A percentile compares a stretch with the other conserved stretches of the same genome.
Conservation (phyloP, 129 eudicot species). For the Flaveria bidentis region DNA sequence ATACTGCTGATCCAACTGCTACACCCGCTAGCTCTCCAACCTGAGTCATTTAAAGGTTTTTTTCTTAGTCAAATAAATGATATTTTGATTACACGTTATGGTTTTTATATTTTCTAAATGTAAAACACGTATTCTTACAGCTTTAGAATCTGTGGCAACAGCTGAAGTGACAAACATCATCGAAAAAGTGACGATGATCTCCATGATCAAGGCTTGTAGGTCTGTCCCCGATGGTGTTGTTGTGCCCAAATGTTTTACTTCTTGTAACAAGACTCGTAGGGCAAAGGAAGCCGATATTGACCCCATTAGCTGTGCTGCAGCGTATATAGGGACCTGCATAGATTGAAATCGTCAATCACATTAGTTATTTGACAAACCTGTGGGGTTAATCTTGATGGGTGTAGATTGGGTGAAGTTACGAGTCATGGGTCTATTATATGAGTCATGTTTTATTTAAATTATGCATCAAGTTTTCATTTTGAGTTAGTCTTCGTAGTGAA, state of each 20-base stretch:
- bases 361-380: not conserved
- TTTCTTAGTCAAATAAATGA: too few species aligned
- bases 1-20: slow-evolving; percentile 56
- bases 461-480: too few species aligned
- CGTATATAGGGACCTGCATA: slow-evolving; percentile 66
- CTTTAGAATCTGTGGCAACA: slow-evolving; percentile 66
- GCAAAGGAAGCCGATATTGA: slow-evolving; percentile 65
- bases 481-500: too few species aligned
- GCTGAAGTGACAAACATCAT: slow-evolving; percentile 93
- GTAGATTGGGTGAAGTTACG: too few species aligned
- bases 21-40: slow-evolving; percentile 84
- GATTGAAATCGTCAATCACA: not conserved
- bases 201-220: slow-evolving; percentile 73
- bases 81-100: too few species aligned
- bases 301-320: slow-evolving; percentile 70
- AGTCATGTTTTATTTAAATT: too few species aligned
- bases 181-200: slow-evolving; percentile 69
- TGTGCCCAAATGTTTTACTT: slow-evolving; percentile 60
- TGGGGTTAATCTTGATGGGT: not conserved
- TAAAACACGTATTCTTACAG: slow-evolving; percentile 2
- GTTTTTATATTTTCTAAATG: too few species aligned
- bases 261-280: slow-evolving; percentile 51
- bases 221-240: slow-evolving; percentile 79
- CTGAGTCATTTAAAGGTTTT: slow-evolving; percentile 19
- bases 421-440: too few species aligned